phyloP scores from a whole-genome alignment of 805 yeast species.

The Yarrowia osloensis region DNA sequence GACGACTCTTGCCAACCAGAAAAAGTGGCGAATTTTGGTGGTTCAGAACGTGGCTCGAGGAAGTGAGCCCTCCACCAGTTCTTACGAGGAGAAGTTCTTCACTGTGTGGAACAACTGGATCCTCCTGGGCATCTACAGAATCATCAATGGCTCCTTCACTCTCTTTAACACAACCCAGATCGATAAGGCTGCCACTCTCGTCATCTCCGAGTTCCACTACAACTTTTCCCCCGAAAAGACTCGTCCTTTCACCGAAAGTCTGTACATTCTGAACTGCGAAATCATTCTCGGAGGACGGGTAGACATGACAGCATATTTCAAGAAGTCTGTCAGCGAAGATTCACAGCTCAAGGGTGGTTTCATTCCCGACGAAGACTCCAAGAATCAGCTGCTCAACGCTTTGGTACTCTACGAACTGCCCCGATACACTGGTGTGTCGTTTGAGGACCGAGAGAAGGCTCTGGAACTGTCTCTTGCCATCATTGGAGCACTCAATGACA shows the following conservation, averaged over 20 bases:
- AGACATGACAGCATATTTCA: not conserved
- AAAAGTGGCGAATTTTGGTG: conserved; percentile 18
- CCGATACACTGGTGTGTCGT: conserved; percentile 30
- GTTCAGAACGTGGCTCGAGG: conserved; percentile 4
- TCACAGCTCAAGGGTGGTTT: not conserved
- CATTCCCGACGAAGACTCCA: not conserved
- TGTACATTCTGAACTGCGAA: conserved; percentile 17
- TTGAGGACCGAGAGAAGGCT: not conserved
- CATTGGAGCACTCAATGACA: conserved; percentile 20
- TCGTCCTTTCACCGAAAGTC: not conserved
- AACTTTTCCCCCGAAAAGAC: conserved; percentile 4
- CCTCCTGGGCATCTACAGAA: conserved; percentile 1
- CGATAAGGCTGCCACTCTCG: conserved; percentile 16
- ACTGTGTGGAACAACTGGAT: conserved; percentile 23
- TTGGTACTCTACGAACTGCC: conserved; percentile 31
- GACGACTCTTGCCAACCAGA: conserved; percentile 19
- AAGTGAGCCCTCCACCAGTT: not conserved
- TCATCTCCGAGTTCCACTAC: conserved; percentile 8
- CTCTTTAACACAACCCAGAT: conserved; percentile 23
- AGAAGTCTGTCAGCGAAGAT: not conserved
- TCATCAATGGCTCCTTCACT: conserved; percentile 5
- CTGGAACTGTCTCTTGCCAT: conserved; percentile 13
- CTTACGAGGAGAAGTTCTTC: conserved; percentile 7
- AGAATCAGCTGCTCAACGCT: conserved; percentile 8
- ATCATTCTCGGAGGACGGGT: conserved; percentile 7